Conservation (phyloP, 2,329 filamentous ascomycete species). For the Zasmidium cellare region DNA sequence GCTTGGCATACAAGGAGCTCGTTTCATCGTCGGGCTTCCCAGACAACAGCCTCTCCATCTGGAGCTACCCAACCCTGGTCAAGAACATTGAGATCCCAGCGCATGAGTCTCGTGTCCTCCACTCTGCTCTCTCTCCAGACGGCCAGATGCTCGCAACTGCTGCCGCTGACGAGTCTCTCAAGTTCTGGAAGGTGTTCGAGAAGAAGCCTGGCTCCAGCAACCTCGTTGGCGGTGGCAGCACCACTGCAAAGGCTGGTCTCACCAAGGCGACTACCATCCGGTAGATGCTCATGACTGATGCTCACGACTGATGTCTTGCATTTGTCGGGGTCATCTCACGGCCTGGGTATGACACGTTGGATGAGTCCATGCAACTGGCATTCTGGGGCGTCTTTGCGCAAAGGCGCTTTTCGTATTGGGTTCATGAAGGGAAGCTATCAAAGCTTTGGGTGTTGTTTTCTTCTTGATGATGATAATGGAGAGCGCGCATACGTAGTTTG, state of each 20-base stretch:
- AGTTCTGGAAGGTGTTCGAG: slow-evolving; percentile 99
- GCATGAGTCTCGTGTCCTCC: slow-evolving; percentile 92
- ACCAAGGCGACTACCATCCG: slow-evolving; percentile 83
- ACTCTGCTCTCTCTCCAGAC: slow-evolving; percentile 95
- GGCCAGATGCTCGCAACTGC: slow-evolving; percentile 97
- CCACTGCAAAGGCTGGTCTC: slow-evolving; percentile 75
- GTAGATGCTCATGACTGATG: slow-evolving; percentile 18
- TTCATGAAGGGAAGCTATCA: background rate
- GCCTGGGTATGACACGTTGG: background rate
- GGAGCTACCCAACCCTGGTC: slow-evolving; percentile 96
- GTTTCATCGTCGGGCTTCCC: slow-evolving; percentile 97
- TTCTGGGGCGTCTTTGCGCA: background rate
- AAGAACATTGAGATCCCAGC: slow-evolving; percentile 98
- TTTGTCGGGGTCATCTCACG: background rate
- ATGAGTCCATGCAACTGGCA: background rate
- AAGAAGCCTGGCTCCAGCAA: slow-evolving; percentile 83
- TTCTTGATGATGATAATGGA: background rate
- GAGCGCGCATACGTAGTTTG: background rate
- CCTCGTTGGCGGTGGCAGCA: slow-evolving; percentile 63
- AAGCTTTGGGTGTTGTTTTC: background rate
- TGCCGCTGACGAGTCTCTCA: slow-evolving; percentile 92
- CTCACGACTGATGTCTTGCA: background rate
- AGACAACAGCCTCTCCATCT: slow-evolving; percentile 98
- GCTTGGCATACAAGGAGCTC: slow-evolving; percentile 95
- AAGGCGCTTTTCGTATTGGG: background rate